A percentile compares a stretch with the other conserved stretches of the same genome.
Conservation (phyloP, 139 green algal genomes). For the Chlamydomonas sp. region DNA sequence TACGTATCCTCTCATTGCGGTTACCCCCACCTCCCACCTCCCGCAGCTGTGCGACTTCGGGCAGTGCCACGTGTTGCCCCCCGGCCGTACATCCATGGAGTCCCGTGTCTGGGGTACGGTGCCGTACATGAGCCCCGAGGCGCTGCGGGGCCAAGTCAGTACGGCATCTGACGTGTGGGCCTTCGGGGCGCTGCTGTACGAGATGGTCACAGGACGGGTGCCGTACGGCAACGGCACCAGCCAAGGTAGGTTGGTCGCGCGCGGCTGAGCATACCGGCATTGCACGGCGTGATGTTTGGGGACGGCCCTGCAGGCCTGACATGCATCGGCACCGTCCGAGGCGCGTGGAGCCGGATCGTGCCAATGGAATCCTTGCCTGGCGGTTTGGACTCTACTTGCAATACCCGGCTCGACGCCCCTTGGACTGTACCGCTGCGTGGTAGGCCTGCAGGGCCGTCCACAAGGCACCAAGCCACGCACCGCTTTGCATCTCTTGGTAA, state of each 20-base stretch:
- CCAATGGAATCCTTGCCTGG: no score
- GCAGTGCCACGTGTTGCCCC: neutral
- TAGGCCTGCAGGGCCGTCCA: no score
- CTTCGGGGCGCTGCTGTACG: constrained; percentile 20
- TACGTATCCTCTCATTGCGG: no score
- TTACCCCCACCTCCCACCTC: neutral
- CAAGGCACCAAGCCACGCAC: no score
- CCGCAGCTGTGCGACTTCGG: constrained; percentile 24
- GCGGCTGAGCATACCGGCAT: neutral
- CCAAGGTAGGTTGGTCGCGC: neutral
- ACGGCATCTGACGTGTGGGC: constrained; percentile 23
- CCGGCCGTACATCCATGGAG: neutral
- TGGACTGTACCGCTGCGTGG: no score
- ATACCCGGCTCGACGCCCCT: no score
- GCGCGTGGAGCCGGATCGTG: no score
- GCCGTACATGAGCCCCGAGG: constrained; percentile 15
- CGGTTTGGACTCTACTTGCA: no score
- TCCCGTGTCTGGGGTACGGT: constrained; percentile 7
- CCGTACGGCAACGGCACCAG: constrained; percentile 1
- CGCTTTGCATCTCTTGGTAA: no score
- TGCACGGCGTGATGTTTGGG: no score
- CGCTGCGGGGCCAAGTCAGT: constrained; percentile 7
- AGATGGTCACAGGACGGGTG: constrained; percentile 3
- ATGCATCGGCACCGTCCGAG: no score
- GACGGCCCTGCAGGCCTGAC: no score